phyloP scores from a whole-genome alignment of 2,329 filamentous ascomycete species.

The Alternaria ethzedia region DNA sequence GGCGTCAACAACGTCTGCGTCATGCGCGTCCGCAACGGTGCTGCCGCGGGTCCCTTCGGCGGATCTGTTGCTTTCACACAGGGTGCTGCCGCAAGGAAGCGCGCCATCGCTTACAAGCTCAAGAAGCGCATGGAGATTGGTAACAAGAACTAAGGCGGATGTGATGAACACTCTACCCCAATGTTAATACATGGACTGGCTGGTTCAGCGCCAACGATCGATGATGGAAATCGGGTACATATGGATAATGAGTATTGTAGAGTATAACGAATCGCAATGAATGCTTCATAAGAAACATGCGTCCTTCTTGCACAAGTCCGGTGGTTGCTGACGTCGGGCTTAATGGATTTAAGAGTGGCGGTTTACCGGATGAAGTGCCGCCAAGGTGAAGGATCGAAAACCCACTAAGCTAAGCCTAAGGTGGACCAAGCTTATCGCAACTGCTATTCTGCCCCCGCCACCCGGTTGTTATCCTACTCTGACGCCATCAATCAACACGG shows the following conservation, averaged over 20 bases:
- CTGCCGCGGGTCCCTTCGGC: slow-evolving; percentile 70
- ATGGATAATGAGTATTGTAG: slow-evolving; percentile 1
- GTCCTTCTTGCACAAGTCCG: neutral
- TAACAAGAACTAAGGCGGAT: slow-evolving; percentile 24
- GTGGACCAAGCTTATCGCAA: neutral
- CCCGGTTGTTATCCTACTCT: neutral
- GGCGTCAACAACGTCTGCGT: slow-evolving; percentile 69
- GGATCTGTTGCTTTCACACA: slow-evolving; percentile 71
- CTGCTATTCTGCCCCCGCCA: slow-evolving; percentile 7
- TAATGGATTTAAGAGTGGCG: neutral
- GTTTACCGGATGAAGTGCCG: slow-evolving; percentile 2
- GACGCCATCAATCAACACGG: neutral
- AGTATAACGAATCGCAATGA: neutral
- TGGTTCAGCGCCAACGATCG: slow-evolving; percentile 17
- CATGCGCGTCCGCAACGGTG: slow-evolving; percentile 67
- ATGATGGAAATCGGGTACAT: neutral
- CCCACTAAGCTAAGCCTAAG: neutral
- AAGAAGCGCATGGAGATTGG: slow-evolving; percentile 48
- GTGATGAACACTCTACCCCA: neutral
- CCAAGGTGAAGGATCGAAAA: neutral
- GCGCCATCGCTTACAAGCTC: slow-evolving; percentile 63
- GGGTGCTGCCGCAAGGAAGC: slow-evolving; percentile 63
- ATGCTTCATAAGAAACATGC: neutral
- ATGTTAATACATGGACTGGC: slow-evolving; percentile 13
- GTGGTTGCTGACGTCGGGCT: neutral